Conservation (phyloP, 1,139 yeast genomes). For the Pneumocystis sp. region DNA sequence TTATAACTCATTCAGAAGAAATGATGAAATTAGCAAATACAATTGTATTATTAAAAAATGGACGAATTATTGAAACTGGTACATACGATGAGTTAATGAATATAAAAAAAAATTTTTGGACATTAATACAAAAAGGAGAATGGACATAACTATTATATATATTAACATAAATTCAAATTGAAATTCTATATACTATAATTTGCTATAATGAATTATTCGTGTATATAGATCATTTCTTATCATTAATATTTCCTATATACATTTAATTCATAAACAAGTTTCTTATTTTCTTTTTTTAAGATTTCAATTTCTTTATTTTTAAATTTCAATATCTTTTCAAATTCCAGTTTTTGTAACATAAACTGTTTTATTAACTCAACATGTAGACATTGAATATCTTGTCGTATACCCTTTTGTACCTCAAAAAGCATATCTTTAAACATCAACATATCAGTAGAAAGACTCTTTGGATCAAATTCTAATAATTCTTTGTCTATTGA, state of each 20-base stretch:
- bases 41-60: constrained; percentile 18
- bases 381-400: background rate
- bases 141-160: background rate
- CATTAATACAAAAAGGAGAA: background rate
- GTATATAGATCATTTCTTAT: background rate
- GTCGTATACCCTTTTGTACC: background rate
- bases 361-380: background rate
- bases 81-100: constrained; percentile 12
- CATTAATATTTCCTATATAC: background rate
- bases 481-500: background rate
- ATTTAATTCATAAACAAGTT: background rate
- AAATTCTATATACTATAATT: background rate
- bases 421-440: background rate
- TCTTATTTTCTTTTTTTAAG: background rate
- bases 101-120: background rate
- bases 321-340: background rate
- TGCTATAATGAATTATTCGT: background rate
- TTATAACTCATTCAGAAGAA: constrained; percentile 77
- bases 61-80: constrained; percentile 17
- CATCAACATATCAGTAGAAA: background rate
- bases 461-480: background rate
- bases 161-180: background rate
- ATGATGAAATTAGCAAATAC: constrained; percentile 38
- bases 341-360: background rate
- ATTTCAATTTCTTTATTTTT: background rate